Conservation (phyloP, 2,329 filamentous ascomycete species). For the Alternaria sp. region DNA sequence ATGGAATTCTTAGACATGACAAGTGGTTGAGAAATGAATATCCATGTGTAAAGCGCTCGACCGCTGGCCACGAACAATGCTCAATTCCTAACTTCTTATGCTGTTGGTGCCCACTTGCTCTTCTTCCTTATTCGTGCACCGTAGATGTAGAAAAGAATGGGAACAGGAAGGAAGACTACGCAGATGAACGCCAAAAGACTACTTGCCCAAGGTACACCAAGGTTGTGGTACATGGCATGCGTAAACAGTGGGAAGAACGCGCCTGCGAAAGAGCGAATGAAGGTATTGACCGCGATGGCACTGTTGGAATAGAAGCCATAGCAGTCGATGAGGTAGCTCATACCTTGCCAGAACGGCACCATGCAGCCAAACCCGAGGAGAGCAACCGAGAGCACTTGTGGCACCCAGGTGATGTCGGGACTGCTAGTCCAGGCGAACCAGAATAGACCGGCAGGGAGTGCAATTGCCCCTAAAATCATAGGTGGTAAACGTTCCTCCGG, state of each 20-base stretch:
- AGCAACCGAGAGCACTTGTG: constrained; percentile 63
- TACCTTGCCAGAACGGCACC: constrained; percentile 81
- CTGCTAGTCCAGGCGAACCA: constrained; percentile 67
- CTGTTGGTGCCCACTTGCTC: constrained; percentile 43
- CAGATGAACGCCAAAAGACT: constrained; percentile 46
- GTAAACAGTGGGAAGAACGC: constrained; percentile 62
- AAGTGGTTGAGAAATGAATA: neutral
- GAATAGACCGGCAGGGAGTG: constrained; percentile 67
- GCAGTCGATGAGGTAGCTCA: constrained; percentile 82
- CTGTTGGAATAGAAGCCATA: constrained; percentile 57
- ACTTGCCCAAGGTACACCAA: constrained; percentile 48
- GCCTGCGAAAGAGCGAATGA: constrained; percentile 59
- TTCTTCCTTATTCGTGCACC: constrained; percentile 43
- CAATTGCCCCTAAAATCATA: constrained; percentile 69
- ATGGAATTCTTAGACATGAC: neutral
- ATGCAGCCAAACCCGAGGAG: constrained; percentile 77
- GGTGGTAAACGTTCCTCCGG: constrained; percentile 69
- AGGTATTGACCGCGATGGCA: constrained; percentile 60
- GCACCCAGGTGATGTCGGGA: constrained; percentile 62
- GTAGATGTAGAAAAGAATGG: constrained; percentile 48
- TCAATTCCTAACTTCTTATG: neutral
- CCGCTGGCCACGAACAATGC: neutral
- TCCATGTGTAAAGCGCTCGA: neutral
- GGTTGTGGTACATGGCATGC: constrained; percentile 54
- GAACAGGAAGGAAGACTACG: constrained; percentile 44